A percentile compares a stretch with the other conserved stretches of the same genome.
These are phyloP conservation scores for Porogramme epimiltina DNA, from an alignment of 1,284 basidiomycete species.

Conservation along the genomic window DNA sequence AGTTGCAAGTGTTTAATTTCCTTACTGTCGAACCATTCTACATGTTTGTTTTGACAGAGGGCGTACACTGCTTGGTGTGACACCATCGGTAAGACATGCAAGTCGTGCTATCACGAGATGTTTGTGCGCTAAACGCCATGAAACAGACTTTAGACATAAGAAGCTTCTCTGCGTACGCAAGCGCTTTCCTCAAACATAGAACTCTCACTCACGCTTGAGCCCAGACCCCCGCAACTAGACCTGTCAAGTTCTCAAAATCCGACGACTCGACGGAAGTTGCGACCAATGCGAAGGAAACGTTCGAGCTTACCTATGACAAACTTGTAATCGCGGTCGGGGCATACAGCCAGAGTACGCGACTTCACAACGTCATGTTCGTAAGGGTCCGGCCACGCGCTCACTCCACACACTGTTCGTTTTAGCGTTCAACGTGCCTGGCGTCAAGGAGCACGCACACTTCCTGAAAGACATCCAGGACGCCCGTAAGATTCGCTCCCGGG, in stretches of 20 bases:
- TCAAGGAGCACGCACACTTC: slow-evolving; percentile 80
- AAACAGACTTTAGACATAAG: slow-evolving; percentile 69
- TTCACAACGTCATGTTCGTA: no score
- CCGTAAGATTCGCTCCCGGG: slow-evolving; percentile 73
- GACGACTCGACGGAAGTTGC: not conserved
- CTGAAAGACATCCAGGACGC: slow-evolving; percentile 85
- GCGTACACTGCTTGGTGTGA: slow-evolving; percentile 78
- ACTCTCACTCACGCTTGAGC: not conserved
- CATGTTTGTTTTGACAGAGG: no score
- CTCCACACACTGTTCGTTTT: not conserved
- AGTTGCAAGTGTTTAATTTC: slow-evolving; percentile 45
- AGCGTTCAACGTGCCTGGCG: slow-evolving; percentile 69
- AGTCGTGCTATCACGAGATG: no score
- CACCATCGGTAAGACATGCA: slow-evolving; percentile 47
- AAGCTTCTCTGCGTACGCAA: slow-evolving; percentile 56
- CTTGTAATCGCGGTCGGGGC: slow-evolving; percentile 85
- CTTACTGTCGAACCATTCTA: no score
- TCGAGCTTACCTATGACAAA: slow-evolving; percentile 64
- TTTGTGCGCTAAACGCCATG: no score
- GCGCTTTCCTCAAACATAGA: not conserved
- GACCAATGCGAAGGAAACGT: slow-evolving; percentile 44
- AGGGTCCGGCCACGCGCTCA: no score
- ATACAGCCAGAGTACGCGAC: slow-evolving; percentile 74
- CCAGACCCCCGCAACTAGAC: slow-evolving; percentile 60
- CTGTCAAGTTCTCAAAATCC: slow-evolving; percentile 33